Evolutionary conservation across 441 rosid genomes (phyloP).

Genomic region (Populus hybrid): DNA sequence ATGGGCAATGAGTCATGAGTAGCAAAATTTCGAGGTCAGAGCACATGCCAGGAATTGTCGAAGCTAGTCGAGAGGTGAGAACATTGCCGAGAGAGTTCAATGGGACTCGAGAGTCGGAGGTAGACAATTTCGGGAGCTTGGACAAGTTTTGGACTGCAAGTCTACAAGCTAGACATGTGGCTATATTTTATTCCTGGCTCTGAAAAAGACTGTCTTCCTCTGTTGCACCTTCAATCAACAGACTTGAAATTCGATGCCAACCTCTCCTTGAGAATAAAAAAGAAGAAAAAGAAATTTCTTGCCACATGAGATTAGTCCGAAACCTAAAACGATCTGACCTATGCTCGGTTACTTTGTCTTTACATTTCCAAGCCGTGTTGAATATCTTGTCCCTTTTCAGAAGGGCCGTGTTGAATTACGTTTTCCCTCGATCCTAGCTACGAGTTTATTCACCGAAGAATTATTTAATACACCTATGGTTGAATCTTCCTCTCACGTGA

Average conservation of each 20-base stretch:
- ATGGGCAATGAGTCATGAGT: background rate
- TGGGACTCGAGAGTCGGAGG: background rate
- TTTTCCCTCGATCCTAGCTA: background rate
- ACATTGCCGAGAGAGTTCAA: background rate
- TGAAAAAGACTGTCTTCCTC: background rate
- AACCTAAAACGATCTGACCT: background rate
- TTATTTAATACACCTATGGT: no score
- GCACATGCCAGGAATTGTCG: background rate
- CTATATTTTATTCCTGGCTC: background rate
- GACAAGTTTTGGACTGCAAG: background rate
- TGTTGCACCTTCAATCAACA: background rate
- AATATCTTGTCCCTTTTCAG: background rate
- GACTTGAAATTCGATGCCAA: background rate
- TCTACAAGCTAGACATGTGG: background rate
- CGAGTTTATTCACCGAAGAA: no score
- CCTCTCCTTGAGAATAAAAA: background rate
- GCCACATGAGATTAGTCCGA: background rate
- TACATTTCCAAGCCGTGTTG: background rate
- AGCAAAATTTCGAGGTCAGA: background rate
- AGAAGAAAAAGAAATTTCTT: no score
- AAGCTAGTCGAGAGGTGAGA: background rate
- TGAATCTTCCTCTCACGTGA: background rate
- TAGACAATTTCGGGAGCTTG: background rate
- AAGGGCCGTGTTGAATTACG: background rate
- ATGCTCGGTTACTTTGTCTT: background rate